These are phyloP conservation scores for Aspergillus bertholletiae DNA, from an alignment of 495 filamentous ascomycete species.

Conservation along the genomic window DNA sequence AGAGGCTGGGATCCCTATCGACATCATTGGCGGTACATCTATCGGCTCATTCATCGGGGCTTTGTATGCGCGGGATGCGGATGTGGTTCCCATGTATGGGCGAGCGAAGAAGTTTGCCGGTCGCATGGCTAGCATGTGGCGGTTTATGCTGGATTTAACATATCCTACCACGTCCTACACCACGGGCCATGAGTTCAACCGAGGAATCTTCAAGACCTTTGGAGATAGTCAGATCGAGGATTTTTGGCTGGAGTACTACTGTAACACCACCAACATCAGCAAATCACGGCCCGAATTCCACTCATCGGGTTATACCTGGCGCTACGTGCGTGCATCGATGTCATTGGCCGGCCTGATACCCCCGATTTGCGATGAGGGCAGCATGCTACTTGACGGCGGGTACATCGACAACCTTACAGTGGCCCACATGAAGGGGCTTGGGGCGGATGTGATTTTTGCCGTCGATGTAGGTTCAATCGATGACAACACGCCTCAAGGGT, in stretches of 20 bases:
- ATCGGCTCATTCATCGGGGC: conserved; percentile 98
- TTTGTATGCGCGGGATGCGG: conserved; percentile 91
- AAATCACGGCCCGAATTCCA: conserved; percentile 87
- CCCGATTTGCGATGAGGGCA: conserved; percentile 92
- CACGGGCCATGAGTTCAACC: conserved; percentile 97
- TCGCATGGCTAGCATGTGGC: conserved; percentile 96
- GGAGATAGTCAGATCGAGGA: conserved; percentile 96
- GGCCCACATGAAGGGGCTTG: conserved; percentile 92
- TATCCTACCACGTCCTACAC: conserved; percentile 96
- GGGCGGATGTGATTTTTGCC: conserved; percentile 90
- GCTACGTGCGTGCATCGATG: conserved; percentile 95
- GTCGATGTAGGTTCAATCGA: conserved; percentile 91
- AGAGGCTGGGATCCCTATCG: conserved; percentile 93
- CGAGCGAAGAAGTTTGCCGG: conserved; percentile 95
- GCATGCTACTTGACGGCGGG: conserved; percentile 92
- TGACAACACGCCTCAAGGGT: conserved; percentile 83
- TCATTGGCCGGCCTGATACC: conserved; percentile 88
- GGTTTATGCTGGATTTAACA: conserved; percentile 91
- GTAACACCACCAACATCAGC: conserved; percentile 97
- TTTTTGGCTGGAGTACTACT: conserved; percentile 98
- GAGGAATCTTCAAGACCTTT: conserved; percentile 98
- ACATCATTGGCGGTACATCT: conserved; percentile 93
- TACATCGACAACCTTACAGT: conserved; percentile 98
- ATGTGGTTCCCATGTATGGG: conserved; percentile 94
- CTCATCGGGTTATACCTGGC: conserved; percentile 93